These are phyloP conservation scores for Friedmanniomyces endolithicus DNA, from an alignment of 495 filamentous ascomycete species.

Conservation along the genomic window DNA sequence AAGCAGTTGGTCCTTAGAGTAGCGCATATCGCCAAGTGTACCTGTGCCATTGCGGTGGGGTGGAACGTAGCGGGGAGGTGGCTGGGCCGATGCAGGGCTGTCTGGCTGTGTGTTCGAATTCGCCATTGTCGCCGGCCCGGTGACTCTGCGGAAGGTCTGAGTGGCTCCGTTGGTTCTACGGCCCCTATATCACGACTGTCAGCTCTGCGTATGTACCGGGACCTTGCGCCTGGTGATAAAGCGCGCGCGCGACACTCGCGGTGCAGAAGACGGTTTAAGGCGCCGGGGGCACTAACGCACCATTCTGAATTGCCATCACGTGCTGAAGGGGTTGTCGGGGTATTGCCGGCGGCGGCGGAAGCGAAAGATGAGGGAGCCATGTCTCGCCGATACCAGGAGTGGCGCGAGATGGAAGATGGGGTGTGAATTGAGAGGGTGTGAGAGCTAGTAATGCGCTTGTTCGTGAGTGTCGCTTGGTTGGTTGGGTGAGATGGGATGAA, in stretches of 20 bases:
- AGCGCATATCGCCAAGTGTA: slow-evolving; percentile 46
- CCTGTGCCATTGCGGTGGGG: slow-evolving; percentile 51
- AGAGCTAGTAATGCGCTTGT: background rate
- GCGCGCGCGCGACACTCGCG: background rate
- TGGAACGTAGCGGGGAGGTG: slow-evolving; percentile 44
- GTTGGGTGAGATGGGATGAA: background rate
- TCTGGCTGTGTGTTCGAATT: slow-evolving; percentile 15
- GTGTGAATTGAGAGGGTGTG: background rate
- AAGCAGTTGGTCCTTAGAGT: slow-evolving; percentile 73
- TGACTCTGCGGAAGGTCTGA: slow-evolving; percentile 75
- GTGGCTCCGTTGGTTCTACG: slow-evolving; percentile 68
- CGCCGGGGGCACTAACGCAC: slow-evolving; percentile 17
- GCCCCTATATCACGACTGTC: slow-evolving; percentile 34
- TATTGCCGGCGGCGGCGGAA: slow-evolving; percentile 30
- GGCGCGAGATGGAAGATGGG: background rate
- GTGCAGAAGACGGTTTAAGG: background rate
- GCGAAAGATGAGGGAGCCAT: slow-evolving; percentile 34
- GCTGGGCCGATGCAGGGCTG: slow-evolving; percentile 31
- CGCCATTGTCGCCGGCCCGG: slow-evolving; percentile 46
- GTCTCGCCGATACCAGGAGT: background rate
- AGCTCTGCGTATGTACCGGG: background rate
- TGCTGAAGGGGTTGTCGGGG: slow-evolving; percentile 17
- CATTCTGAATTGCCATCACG: slow-evolving; percentile 28
- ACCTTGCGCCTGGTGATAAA: background rate
- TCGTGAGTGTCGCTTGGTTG: background rate